A percentile compares a stretch with the other conserved stretches of the same genome.
phyloP scores from a whole-genome alignment of 192 early-diverging fungal species.

The Coemansia furcata region DNA sequence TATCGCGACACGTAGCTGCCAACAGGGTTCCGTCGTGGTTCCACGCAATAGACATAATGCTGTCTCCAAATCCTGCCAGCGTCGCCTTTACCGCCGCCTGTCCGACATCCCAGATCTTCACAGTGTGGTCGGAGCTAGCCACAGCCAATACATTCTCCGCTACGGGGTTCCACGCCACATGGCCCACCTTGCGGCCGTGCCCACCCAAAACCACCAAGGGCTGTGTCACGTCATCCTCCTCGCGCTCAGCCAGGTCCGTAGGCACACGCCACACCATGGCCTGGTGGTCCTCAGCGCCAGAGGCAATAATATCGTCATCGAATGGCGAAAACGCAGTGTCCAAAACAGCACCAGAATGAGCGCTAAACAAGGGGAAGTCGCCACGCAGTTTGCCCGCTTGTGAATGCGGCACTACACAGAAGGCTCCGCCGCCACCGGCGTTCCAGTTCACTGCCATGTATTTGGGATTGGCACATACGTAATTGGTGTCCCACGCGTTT shows the following conservation, averaged over 20 bases:
- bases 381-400: slow-evolving; percentile 81
- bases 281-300: slow-evolving; percentile 77
- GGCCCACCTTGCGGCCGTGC: slow-evolving; percentile 95
- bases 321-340: slow-evolving; percentile 99
- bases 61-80: slow-evolving; percentile 83
- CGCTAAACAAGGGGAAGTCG: slow-evolving; percentile 85
- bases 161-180: slow-evolving; percentile 95
- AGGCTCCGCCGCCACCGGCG: slow-evolving; percentile 87
- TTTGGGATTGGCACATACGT: slow-evolving; percentile 89
- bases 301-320: slow-evolving; percentile 95
- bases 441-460: slow-evolving; percentile 82
- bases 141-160: slow-evolving; percentile 92
- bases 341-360: slow-evolving; percentile 90
- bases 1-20: slow-evolving; percentile 94
- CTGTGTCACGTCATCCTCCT: slow-evolving; percentile 65
- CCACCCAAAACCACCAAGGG: slow-evolving; percentile 80
- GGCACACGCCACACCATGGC: slow-evolving; percentile 97
- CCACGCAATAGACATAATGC: slow-evolving; percentile 91
- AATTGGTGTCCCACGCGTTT: slow-evolving; percentile 97
- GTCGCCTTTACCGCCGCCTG: slow-evolving; percentile 71
- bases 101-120: slow-evolving; percentile 94
- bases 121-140: slow-evolving; percentile 82
- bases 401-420: slow-evolving; percentile 83
- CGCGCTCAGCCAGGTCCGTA: slow-evolving; percentile 64
- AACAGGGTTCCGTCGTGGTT: slow-evolving; percentile 82